Evolutionary conservation across 2,329 filamentous ascomycete genomes (phyloP), one percentile per base, ranked within the genome.

Genomic region (Aspergillus ruber): DNA sequence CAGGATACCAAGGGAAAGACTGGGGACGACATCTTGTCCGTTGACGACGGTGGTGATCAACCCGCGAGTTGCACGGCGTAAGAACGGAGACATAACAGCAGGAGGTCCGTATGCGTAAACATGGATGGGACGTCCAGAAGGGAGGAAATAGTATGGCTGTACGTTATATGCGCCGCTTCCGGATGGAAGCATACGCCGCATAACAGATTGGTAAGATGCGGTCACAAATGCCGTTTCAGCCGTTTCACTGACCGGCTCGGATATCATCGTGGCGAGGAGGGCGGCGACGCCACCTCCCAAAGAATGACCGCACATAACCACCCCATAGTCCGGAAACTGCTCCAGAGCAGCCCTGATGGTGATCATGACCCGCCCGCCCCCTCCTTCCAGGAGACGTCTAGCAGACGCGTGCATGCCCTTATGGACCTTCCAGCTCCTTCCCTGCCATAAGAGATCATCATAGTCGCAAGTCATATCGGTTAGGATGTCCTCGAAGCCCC

Each of bases 81-180:
- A 75, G 2, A 82, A 79, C 0, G 84, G 75, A 0, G 84, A 87
- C 77, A 90, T 81, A 12, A 84, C 85, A 0, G 84, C 80, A 0
- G 86, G 85, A 1, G 86, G 83, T 0, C 86, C 86, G 61, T 89
- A 90, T 6, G 86, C 84, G 61, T 88, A 90, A 10, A 89, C 86
- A 56, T 90, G 86, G 17, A 90, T 85, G 3, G 84, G 83, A 0
- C 86, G 78, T 13, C 83, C 81, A 0, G 83, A 57, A 0, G 86
- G 86, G 0, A 90, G 74, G 15, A 73, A 76, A 27, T 81, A 67
- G 23, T 55, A 47, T 43, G 56, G 50, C 6, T 48, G 46, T 12
- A 12, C 15, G 9, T 39, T 49, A 46, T 52, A 58, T 45, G 60
- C 56, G 45, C 44, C 53, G 33, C 50, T 49, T 32, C 43, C 50